Conservation (phyloP, 1,284 basidiomycete genomes). For the Pascua sp. region DNA sequence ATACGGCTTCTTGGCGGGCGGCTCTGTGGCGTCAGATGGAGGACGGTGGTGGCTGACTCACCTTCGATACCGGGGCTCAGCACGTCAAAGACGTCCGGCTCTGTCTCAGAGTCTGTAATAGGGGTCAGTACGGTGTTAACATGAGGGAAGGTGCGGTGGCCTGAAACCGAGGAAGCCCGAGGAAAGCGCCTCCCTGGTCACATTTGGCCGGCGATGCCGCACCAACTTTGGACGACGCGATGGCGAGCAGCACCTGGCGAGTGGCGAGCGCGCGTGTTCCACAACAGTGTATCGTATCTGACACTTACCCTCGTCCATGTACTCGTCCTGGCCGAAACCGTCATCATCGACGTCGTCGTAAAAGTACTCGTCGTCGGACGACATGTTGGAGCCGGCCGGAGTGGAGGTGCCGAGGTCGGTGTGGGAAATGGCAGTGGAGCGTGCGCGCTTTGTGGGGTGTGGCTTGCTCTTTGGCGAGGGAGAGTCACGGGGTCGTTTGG, state of each 20-base stretch:
- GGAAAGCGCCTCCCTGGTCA: too few relatives aligned
- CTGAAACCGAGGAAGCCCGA: too few relatives aligned
- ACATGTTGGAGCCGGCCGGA: slow-evolving; percentile 9
- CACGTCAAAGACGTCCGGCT: slow-evolving; percentile 43
- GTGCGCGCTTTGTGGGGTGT: slow-evolving; percentile 6
- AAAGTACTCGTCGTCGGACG: slow-evolving; percentile 45
- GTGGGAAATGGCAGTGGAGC: not conserved
- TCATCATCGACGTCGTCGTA: slow-evolving; percentile 41
- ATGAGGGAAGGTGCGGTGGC: too few relatives aligned
- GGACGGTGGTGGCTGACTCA: slow-evolving; percentile 17
- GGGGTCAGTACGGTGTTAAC: too few relatives aligned
- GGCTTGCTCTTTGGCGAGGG: not conserved
- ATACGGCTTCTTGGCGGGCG: slow-evolving; percentile 45
- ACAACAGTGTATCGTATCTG: not conserved
- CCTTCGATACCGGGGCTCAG: slow-evolving; percentile 43
- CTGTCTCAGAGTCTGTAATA: slow-evolving; percentile 27
- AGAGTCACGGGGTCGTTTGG: slow-evolving; percentile 4
- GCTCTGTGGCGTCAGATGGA: slow-evolving; percentile 20
- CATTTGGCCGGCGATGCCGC: too few relatives aligned
- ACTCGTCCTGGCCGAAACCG: slow-evolving; percentile 36
- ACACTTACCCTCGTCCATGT: slow-evolving; percentile 30
- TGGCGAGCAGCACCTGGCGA: too few relatives aligned
- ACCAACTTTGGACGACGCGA: too few relatives aligned
- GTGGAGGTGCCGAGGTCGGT: not conserved
- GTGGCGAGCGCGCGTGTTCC: not conserved